Evolutionary conservation across 2,329 filamentous ascomycete species (phyloP), one percentile per base, ranked within the genome.

Genomic region (Colletotrichum sidae): DNA sequence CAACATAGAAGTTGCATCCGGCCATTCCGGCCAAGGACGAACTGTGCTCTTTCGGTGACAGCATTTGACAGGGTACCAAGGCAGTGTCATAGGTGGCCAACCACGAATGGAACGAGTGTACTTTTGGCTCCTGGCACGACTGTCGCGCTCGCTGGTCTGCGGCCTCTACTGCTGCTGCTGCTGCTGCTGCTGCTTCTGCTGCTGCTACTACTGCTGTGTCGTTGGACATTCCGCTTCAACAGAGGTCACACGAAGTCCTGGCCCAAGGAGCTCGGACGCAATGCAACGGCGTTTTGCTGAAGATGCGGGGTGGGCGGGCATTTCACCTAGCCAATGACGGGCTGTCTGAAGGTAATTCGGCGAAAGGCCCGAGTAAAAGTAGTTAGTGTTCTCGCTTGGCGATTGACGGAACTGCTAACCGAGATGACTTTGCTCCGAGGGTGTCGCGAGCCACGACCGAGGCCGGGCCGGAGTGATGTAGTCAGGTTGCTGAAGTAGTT

Each of bases 271-370:
- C 15, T 33, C 17, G 35, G 42, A 37, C 12, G 25, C 8, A 35
- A 35, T 37, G 37, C 10, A 25, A 12, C 17, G 33, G 3, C 37
- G 10, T 33, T 45, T 42, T 55, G 51, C 45, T 56, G 46, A 46
- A 55, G 15, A 37, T 65, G 61, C 61, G 58, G 63, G 63, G 58
- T 47, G 52, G 25, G 12, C 58, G 63, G 45, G 52, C 63, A 47
- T 63, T 6, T 10, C 39, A 12, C 25, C n/a, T 13, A 9, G 38
- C 58, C 63, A 66, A 66, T 66, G 8, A 42, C 10, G 34, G 7
- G 17, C 10, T n/a, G 17, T 25, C 47, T 47, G 42, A 57, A 63
- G 42, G 37, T 57, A 57, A 65, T 17, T 33, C 25, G 6, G 10
- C 2, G 11, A 38, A 1, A 11, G 38, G 9, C 17, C 38, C 17